phyloP scores from a whole-genome alignment of 163 green algal genomes.

The Chlorella variabilis region DNA sequence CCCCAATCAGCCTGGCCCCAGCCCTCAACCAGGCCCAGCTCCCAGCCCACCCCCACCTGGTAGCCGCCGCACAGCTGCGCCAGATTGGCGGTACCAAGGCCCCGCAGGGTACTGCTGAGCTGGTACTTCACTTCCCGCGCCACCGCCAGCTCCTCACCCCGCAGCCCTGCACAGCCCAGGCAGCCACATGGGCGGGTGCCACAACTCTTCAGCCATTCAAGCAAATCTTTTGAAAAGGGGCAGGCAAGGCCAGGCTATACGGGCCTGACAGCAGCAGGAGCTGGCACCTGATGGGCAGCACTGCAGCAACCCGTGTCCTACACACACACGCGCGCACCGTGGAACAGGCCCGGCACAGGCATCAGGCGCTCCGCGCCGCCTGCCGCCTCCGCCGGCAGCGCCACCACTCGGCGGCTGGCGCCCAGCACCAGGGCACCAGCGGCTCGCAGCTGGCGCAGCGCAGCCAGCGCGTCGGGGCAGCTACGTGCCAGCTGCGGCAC shows the following conservation, averaged over 20 bases:
- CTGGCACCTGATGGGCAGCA: too few relatives aligned
- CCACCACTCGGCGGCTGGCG: neutral
- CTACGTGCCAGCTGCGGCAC: neutral
- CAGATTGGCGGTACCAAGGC: conserved; percentile 39
- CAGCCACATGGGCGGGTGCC: too few relatives aligned
- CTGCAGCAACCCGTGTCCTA: neutral
- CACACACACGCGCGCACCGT: conserved; percentile 1
- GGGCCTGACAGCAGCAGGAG: too few relatives aligned
- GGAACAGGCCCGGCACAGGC: neutral
- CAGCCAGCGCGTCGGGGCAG: conserved; percentile 13
- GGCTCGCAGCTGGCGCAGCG: conserved; percentile 4
- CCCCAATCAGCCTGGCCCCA: neutral
- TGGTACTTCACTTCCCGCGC: conserved; percentile 40
- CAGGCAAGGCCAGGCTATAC: too few relatives aligned
- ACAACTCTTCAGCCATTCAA: too few relatives aligned
- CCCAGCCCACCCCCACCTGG: conserved; percentile 5
- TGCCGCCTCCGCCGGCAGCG: neutral
- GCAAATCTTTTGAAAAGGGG: too few relatives aligned
- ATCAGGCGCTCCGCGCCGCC: neutral
- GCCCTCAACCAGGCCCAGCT: neutral
- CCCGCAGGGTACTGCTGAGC: conserved; percentile 33
- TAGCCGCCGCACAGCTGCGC: conserved; percentile 22
- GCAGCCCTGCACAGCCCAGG: neutral
- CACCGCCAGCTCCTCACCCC: conserved; percentile 25
- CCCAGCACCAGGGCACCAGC: conserved; percentile 4